Evolutionary conservation across 495 filamentous ascomycete species (phyloP), one percentile per base, ranked within the genome.

Genomic region (Penicillium malachiteum): DNA sequence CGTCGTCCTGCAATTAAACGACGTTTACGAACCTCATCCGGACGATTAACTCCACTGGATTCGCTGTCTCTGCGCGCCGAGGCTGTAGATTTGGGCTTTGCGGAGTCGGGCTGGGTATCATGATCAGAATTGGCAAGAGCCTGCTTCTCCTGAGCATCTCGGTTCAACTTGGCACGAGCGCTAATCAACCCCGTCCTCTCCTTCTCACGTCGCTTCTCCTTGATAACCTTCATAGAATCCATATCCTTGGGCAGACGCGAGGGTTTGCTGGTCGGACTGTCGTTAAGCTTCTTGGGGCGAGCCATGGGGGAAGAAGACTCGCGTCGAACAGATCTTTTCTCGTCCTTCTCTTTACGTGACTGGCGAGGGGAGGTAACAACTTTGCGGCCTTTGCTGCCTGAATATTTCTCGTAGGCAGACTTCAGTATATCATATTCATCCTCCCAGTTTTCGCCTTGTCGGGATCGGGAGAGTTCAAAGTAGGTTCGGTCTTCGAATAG

Each of bases 361-460:
- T 82, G 80, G 31, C 80, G 79, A 6, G 85, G 85, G 18, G 77
- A 69, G 59, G 63, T 44, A 6, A 72, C 67, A 14, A 65, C 60
- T 39, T 74, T 79, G 31, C 73, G 70, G 14, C 59, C 63, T 50
- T 78, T 77, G 41, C 68, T 72, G 63, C 71, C 81, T 13, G 51
- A 32, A 62, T 80, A 83, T 17, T 84, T 81, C 39, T 96, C 88
- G 57, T 87, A 93, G 5, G 91, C 89, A 35, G 83, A 76, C 66
- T 91, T 89, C 43, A 98, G 71, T 43, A 95, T 72, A n/a, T 88
- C 80, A 50, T 87, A 84, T 67, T 98, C 94, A 58, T 92, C 86
- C 65, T 92, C 85, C 93, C 92, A 97, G 49, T 87, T 84, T 37
- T 91, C 88, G 1, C 94, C 92, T 51, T 84, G 84, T 38, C 91